Evolutionary conservation across 345 rosid genomes (phyloP), one percentile per base, ranked within the genome.

Genomic region (Toxicodendron radicans): DNA sequence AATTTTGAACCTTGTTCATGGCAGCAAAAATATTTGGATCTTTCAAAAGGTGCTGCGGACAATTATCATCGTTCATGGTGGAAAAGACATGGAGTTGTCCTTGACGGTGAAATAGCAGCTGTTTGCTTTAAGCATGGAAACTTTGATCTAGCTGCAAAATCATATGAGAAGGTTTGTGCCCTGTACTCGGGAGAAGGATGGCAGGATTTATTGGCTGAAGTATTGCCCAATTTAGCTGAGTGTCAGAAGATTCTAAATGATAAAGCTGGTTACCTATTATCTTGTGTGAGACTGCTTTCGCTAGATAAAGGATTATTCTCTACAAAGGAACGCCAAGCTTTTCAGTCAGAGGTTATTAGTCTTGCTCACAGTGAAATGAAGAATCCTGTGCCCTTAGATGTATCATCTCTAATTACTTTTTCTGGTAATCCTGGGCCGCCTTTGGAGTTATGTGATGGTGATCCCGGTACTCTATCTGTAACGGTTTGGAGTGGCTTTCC

Each of bases 401-500:
- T 95, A 21, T 95, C 98, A 63, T 91, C 93, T 45, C 80, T 95
- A 76, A 90, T 95, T 58, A 93, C 99, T 35, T 95, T 95, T 83
- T 95, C 99, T 56, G 99, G 98, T 73, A 93, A 87, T 77, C 85
- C 90, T 61, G 94, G 98, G 20, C 93, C 93, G 78, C 92, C 93
- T 10, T 82, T 93, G 80, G 87, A 89, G 79, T 82, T 95, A 73
- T 91, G 98, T 87, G 98, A 93, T 85, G 97, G 97, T 69, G 99
- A 95, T 86, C 97, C 97, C 35, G 97, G 96, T 57, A 85, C 80
- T 79, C 87, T 95, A 48, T 90, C 93, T 71, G 92, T 95, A 45
- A 87, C 90, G 68, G 90, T 93, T 61, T 91, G 98, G 99, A 95
- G 99, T 81, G 98, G 97, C 52, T 95, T 95, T 84, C 98, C 98